Evolutionary conservation across 2,329 filamentous ascomycete genomes (phyloP).

Genomic region (Lomentospora prolificans): DNA sequence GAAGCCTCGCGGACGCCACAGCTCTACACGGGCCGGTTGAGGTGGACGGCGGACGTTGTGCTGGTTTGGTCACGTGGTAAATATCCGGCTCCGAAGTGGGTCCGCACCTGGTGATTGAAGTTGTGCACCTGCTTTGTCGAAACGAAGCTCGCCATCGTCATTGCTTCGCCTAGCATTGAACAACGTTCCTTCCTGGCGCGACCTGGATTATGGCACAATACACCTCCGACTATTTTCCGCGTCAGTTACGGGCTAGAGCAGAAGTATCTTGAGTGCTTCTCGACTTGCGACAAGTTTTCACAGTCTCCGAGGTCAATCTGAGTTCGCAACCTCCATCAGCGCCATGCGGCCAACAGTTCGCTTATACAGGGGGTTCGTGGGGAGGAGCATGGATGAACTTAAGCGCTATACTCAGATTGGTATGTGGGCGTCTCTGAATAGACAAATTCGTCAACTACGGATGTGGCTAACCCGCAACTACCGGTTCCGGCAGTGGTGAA

Average conservation of each 20-base stretch:
- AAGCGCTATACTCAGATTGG: slow-evolving; percentile 46
- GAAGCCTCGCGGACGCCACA: too few relatives aligned
- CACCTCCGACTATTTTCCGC: neutral
- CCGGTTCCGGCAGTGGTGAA: slow-evolving; percentile 44
- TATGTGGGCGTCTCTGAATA: slow-evolving; percentile 19
- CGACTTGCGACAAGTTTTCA: neutral
- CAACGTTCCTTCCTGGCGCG: neutral
- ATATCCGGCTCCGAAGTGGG: too few relatives aligned
- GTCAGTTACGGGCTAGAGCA: neutral
- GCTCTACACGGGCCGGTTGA: too few relatives aligned
- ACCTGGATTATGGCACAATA: neutral
- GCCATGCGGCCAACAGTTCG: slow-evolving; percentile 38
- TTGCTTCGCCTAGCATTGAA: too few relatives aligned
- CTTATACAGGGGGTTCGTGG: slow-evolving; percentile 44
- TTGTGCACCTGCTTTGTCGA: too few relatives aligned
- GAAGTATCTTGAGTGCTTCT: neutral
- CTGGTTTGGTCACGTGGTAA: too few relatives aligned
- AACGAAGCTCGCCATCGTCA: too few relatives aligned
- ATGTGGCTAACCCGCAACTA: neutral
- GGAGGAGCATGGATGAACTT: slow-evolving; percentile 51
- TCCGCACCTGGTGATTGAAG: too few relatives aligned
- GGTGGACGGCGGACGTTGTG: too few relatives aligned
- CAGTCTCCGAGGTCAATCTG: neutral
- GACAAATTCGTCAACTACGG: too few relatives aligned
- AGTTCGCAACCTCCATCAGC: slow-evolving; percentile 1